phyloP scores from a whole-genome alignment of 306 rosid genomes.

The Prosopis cineraria region DNA sequence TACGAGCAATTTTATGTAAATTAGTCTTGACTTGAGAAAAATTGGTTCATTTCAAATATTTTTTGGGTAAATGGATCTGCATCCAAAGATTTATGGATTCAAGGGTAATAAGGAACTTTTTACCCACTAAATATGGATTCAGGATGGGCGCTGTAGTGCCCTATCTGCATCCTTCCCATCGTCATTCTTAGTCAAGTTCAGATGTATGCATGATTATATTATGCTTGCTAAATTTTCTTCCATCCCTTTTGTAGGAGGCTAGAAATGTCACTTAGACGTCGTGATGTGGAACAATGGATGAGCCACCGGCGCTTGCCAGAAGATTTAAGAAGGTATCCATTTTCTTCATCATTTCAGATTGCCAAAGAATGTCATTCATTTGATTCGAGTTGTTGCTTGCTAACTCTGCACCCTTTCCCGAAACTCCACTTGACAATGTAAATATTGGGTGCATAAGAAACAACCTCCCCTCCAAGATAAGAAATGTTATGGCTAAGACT shows the following conservation, averaged over 20 bases:
- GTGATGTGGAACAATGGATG: slow-evolving; percentile 96
- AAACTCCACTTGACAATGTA: not conserved
- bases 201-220: not conserved
- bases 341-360: not conserved
- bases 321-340: slow-evolving; percentile 51
- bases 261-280: slow-evolving; percentile 76
- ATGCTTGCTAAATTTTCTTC: slow-evolving; percentile 21
- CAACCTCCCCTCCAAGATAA: not conserved
- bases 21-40: no score
- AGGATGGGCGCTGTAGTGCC: no score
- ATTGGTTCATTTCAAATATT: no score
- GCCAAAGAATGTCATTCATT: not conserved
- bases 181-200: no score
- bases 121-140: no score
- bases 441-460: not conserved
- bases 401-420: not conserved
- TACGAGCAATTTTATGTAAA: no score
- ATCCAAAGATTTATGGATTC: no score
- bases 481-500: not conserved
- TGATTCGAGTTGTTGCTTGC: not conserved
- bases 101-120: no score
- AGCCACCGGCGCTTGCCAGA: slow-evolving; percentile 77
- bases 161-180: no score
- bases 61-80: no score
- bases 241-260: slow-evolving; percentile 51